Evolutionary conservation across 495 filamentous ascomycete species (phyloP).

Genomic region (Podospora sp.): DNA sequence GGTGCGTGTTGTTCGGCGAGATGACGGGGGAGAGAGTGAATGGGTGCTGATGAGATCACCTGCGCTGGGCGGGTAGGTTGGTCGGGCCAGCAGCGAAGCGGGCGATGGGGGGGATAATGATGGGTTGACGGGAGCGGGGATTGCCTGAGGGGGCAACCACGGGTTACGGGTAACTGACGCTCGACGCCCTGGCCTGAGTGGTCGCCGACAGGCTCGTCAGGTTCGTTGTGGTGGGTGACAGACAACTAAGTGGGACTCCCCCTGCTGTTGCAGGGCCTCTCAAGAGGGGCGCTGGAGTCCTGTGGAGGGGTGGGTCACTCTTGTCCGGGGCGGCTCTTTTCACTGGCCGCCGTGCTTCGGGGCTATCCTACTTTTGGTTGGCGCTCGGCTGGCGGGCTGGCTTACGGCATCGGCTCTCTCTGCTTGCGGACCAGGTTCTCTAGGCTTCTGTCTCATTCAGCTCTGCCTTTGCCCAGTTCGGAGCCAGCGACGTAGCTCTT

Average conservation of each 20-base stretch:
- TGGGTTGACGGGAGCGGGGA: slow-evolving; percentile 12
- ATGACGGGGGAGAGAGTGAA: slow-evolving; percentile 23
- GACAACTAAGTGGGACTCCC: not conserved
- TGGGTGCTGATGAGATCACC: slow-evolving; percentile 30
- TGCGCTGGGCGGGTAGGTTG: slow-evolving; percentile 24
- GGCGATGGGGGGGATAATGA: slow-evolving; percentile 14
- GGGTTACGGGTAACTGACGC: not conserved
- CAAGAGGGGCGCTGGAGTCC: slow-evolving; percentile 18
- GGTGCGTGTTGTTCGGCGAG: slow-evolving; percentile 27
- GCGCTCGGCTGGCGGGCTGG: slow-evolving; percentile 4
- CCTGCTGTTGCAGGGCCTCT: not conserved
- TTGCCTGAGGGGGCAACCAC: slow-evolving; percentile 1
- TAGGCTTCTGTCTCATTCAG: slow-evolving; percentile 35
- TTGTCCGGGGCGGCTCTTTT: slow-evolving; percentile 4
- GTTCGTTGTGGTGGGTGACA: not conserved
- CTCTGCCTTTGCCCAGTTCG: slow-evolving; percentile 23
- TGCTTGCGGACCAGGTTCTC: slow-evolving; percentile 34
- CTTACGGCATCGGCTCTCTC: slow-evolving; percentile 33
- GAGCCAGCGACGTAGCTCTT: slow-evolving; percentile 21
- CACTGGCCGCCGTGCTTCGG: slow-evolving; percentile 6
- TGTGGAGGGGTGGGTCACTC: slow-evolving; percentile 8
- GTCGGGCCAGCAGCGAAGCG: slow-evolving; percentile 33
- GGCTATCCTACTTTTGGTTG: slow-evolving; percentile 30
- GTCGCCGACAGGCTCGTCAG: not conserved
- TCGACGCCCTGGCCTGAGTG: not conserved